Evolutionary conservation across 2,329 filamentous ascomycete species (phyloP), one percentile per base, ranked within the genome.

Genomic region (Scedosporium dehoogii): DNA sequence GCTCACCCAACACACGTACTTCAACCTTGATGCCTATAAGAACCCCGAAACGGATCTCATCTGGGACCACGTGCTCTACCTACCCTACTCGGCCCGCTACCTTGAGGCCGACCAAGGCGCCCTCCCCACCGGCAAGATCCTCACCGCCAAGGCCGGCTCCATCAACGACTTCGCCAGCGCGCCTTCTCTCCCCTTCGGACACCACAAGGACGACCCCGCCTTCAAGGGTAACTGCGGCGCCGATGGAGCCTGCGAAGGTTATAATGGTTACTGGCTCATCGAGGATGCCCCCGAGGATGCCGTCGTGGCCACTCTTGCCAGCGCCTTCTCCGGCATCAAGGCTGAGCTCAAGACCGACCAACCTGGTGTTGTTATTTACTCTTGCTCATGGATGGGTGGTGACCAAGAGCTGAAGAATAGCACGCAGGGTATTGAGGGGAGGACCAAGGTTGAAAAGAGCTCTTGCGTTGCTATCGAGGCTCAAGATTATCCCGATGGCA

Each of bases 401-500:
- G 72, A 71, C 74, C 74, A 80, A 2, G 71, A 79, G 0, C 69
- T 87, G 62, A 57, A 48, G 60, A 87, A 87, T 75, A 78, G 76
- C 55, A 85, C 81, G 1, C 85, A 88, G 74, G 84, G 84, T 14
- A 76, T 81, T 48, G 69, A 67, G 23, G 71, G 68, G 2, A 70
- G 73, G n/a, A 73, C 69, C 53, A 77, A 72, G 65, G 79, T 85
- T 6, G 75, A 77, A 62, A 72, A 88, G 71, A 87, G 86, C 69
- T 88, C 86, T 21, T 92, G 88, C 70, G 71, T 91, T 6, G 89
- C 90, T 38, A 84, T 92, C 70, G 89, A 92, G 74, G 85, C 89
- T 2, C 85, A 91, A 72, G 88, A 89, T 70, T 92, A 85, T 78
- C 89, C 90, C 64, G 88, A 91, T 71, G 88, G 83, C 2, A 89